These are phyloP conservation scores for Calamus simplicifolius DNA, from an alignment of 176 grass and related monocot genomes.

Conservation along the genomic window DNA sequence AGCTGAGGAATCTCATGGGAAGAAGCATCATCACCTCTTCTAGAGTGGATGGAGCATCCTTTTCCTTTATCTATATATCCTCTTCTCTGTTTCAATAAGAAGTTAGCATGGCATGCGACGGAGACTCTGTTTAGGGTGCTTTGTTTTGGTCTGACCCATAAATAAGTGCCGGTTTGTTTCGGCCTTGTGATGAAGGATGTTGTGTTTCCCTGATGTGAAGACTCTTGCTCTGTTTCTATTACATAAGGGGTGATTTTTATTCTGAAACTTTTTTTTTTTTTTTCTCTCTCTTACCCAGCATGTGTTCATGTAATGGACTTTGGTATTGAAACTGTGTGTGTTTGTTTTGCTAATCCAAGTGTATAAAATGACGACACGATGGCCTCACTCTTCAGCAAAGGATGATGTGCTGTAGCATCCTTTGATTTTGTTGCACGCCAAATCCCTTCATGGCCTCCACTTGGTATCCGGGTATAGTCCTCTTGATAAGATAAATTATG, in stretches of 20 bases:
- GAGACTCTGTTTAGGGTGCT: neutral
- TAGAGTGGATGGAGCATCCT: constrained; percentile 28
- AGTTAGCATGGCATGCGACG: neutral
- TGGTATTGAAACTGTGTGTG: too few species aligned
- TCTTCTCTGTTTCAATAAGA: neutral
- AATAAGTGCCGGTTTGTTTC: constrained; percentile 1
- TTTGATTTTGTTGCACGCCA: too few species aligned
- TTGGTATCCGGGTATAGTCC: too few species aligned
- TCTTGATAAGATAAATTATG: too few species aligned
- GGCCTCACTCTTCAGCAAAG: too few species aligned
- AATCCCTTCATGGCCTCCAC: too few species aligned
- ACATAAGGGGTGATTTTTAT: neutral
- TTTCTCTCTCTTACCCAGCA: neutral
- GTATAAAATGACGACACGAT: too few species aligned
- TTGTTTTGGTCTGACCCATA: neutral
- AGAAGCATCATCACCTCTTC: constrained; percentile 77
- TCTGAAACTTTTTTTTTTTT: constrained; percentile 1
- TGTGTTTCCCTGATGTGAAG: neutral
- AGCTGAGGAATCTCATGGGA: constrained; percentile 51
- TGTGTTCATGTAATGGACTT: too few species aligned
- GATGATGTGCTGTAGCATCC: too few species aligned
- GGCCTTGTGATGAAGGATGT: neutral
- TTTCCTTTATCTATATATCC: neutral
- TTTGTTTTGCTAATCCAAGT: too few species aligned
- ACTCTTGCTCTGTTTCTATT: neutral